phyloP scores from a whole-genome alignment of 179 eudicot genomes.

The Vitellaria paradoxa region DNA sequence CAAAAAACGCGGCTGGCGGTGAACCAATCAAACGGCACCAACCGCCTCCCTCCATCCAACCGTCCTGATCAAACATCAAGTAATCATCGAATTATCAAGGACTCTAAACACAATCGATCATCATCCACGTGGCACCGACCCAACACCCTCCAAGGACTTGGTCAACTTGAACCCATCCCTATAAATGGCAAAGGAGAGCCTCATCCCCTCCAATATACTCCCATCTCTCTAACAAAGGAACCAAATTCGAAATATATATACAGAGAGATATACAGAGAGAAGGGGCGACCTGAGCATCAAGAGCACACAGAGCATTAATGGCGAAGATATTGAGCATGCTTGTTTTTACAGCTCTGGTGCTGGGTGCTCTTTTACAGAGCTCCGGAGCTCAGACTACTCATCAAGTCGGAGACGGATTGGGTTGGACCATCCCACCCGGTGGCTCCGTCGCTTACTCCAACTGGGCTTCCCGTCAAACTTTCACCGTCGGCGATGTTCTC shows the following conservation, averaged over 20 bases:
- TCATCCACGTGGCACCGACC: too few species aligned
- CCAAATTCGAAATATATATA: background rate
- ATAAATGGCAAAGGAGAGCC: too few species aligned
- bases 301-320: slow-evolving; percentile 1
- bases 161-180: too few species aligned
- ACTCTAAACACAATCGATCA: too few species aligned
- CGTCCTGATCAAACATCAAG: too few species aligned
- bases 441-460: slow-evolving; percentile 20
- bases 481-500: slow-evolving; percentile 32
- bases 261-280: background rate
- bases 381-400: slow-evolving; percentile 28
- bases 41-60: too few species aligned
- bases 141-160: too few species aligned
- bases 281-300: slow-evolving; percentile 4
- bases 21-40: too few species aligned
- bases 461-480: slow-evolving; percentile 28
- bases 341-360: background rate
- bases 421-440: slow-evolving; percentile 30
- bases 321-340: slow-evolving; percentile 5
- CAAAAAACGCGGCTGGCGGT: too few species aligned
- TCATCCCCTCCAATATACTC: too few species aligned
- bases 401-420: slow-evolving; percentile 23
- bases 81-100: too few species aligned
- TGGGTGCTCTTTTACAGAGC: slow-evolving; percentile 17
- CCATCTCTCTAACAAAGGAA: background rate